Base-by-base conservation (phyloP, 768 basidiomycete genomes). In the Multifurca ochricompacta region DNA sequence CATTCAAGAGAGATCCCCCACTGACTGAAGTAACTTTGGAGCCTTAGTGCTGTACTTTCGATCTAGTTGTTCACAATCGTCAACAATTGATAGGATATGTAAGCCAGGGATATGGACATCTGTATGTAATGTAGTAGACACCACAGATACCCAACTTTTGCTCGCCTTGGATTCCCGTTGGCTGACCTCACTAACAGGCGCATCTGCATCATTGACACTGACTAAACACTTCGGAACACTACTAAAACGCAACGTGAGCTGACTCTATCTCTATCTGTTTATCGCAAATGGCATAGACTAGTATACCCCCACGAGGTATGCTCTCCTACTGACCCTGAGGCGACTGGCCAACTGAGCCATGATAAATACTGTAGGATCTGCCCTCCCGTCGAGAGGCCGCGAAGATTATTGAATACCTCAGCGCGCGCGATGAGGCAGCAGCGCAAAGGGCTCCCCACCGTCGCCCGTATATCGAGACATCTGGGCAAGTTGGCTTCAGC, bases 251-350 rank as follows among this genome's bases (percentile, higher is more conserved):
- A 65, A 36, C 64, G 66, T 39, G 52, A 63, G 23, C 55, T 76
- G 31, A 66, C 73, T 1, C 62, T 70, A 9, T 66, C 73, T 1
- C 62, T 70, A 9, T 66, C 56, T 39, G 63, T 62, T 9, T 71
- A 72, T 55, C 74, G 71, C 53, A 77, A 76, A 59, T 77, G 74
- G 76, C 74, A 77, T 49, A 64, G 70, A 10, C 73, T 77, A 70
- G 73, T 75, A 21, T 74, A 71, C 47, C 69, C 60, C 18, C 66
- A 69, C 16, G 57, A 70, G 60, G 76, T 77, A 51, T 61, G 40
- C 14, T 11, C 40, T 21, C 7, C 28, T 44, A 3, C 31, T 14
- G 46, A 3, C 25, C 47, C 6, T 10, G 48, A 39, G 48, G 31
- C 21, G 13, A 16, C 8, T 3, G 6, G 1, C 13, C 21, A 9